Percentiles rank a stretch among this genome's conserved stretches.
These are phyloP conservation scores for Syzygium aqueum DNA, from an alignment of 345 rosid genomes.

Conservation along the genomic window DNA sequence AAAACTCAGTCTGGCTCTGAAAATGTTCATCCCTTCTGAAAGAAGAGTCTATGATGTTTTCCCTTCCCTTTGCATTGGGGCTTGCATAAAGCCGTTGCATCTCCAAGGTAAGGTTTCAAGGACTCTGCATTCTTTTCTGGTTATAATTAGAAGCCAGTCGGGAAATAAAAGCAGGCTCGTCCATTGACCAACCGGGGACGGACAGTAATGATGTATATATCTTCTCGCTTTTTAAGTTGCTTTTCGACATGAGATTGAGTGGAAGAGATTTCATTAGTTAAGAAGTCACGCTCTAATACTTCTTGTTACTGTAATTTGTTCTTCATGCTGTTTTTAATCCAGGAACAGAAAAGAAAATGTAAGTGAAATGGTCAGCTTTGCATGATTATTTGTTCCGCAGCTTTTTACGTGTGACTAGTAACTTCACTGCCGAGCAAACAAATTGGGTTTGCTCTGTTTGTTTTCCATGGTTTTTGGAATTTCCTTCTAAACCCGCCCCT, in stretches of 20 bases:
- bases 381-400: background rate
- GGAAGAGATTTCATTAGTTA: background rate
- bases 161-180: background rate
- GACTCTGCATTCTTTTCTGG: background rate
- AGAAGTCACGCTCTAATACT: background rate
- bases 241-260: background rate
- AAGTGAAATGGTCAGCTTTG: background rate
- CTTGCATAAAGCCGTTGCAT: background rate
- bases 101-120: background rate
- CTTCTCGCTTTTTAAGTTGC: background rate
- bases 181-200: background rate
- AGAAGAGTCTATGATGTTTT: background rate
- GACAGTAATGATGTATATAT: background rate
- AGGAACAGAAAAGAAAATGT: background rate
- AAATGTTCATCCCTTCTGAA: slow-evolving; percentile 2
- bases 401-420: background rate
- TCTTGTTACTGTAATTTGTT: background rate
- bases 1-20: slow-evolving; percentile 16
- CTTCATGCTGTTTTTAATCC: background rate
- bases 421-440: background rate
- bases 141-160: background rate
- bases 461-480: background rate
- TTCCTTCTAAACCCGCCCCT: background rate
- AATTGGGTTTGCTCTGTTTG: background rate
- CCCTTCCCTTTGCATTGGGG: background rate